Base-by-base conservation (phyloP, 495 filamentous ascomycete genomes). In the Penicillium longicatenatum region DNA sequence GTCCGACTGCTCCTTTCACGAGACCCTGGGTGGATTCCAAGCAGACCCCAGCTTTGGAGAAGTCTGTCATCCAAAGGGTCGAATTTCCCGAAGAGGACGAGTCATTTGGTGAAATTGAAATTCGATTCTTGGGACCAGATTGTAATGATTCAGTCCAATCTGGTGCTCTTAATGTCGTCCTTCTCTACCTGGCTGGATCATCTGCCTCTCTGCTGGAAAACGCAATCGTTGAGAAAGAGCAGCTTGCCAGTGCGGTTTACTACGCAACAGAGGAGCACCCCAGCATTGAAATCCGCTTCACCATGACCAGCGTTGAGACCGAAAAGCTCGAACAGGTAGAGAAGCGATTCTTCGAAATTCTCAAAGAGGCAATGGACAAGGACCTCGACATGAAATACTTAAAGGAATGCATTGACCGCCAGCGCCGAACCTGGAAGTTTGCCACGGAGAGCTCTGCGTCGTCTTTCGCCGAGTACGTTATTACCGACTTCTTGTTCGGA, bases 11-110 rank as follows among this genome's bases (percentile, higher is more conserved):
- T 9, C 84, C 91, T 7, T 97, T 96, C 78, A 90, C 86, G 59
- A 82, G 91, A 49, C 93, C 94, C 6, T 99, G 95, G 90, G 80
- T 91, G 45, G 92, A 96, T 42, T 97, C 93, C 3, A 81, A 84
- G 48, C 88, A 88, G 55, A 84, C 92, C 4, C 88, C 90, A 9
- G 71, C 84, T 0, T 70, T 97, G 24, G 75, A 81, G 44, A 76
- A 90, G 66, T 90, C 89, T 2, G 75, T 84, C 21, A 74, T 92
- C 46, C 81, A 92, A 64, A 89, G 77, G 6, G 87, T 97, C 33
- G 86, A 95, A 56, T 99, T 99, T 63, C 95, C 94, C 0, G 95
- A 99, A 71, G 93, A 96, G 66, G 94, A 99, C 61, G 94, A 99
- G 62, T 91, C 90, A 1, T 88, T 82, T 52, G 94, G 94, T 37